phyloP scores from a whole-genome alignment of 805 yeast species.

The Wickerhamiella bombiphila region DNA sequence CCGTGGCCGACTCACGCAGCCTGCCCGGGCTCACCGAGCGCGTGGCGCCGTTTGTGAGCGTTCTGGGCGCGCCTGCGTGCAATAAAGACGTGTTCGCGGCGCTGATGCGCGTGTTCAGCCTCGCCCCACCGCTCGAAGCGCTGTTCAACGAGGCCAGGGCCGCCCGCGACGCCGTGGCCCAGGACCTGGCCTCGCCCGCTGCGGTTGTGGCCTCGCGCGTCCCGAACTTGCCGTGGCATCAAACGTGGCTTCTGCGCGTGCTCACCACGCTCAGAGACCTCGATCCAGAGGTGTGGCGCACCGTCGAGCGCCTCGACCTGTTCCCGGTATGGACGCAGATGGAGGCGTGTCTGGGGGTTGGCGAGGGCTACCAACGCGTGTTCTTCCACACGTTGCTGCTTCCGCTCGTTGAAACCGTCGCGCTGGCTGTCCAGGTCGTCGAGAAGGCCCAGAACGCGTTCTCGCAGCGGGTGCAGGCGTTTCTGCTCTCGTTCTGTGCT shows the following conservation, averaged over 20 bases:
- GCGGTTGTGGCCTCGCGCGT: too few species aligned
- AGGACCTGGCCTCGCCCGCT: too few species aligned
- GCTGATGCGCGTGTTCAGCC: background rate
- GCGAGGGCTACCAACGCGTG: background rate
- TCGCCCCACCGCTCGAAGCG: background rate
- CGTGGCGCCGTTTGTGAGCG: background rate
- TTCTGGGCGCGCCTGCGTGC: background rate
- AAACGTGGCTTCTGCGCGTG: background rate
- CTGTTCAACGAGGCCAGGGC: background rate
- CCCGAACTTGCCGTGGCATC: background rate
- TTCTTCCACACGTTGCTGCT: background rate
- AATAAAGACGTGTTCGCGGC: background rate
- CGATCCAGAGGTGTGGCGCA: background rate
- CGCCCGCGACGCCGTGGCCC: background rate
- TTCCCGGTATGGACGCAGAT: background rate
- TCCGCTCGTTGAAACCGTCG: slow-evolving; percentile 1
- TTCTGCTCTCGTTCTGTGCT: background rate
- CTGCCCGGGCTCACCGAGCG: background rate
- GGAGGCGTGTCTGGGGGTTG: background rate
- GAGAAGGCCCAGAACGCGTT: background rate
- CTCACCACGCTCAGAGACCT: background rate
- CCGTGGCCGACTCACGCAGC: background rate
- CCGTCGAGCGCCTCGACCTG: background rate
- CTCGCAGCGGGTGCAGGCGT: background rate
- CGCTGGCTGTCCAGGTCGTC: background rate